Evolutionary conservation across 1,284 basidiomycete genomes (phyloP).

Genomic region (Phylloporus sp.): DNA sequence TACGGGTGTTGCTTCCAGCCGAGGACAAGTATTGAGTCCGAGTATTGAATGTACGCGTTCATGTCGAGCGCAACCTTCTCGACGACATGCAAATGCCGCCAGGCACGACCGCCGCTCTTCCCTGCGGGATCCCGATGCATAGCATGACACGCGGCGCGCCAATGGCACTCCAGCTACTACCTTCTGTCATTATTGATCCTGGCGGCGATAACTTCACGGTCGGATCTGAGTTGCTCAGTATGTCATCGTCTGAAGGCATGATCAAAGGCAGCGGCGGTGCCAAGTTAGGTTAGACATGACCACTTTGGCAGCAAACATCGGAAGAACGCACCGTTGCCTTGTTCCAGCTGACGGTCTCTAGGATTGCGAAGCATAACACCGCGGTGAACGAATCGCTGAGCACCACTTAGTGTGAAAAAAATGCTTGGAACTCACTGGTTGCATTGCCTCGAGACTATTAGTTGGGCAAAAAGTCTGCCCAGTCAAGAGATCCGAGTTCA

Average conservation of each 20-base stretch:
- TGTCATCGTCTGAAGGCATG: neutral
- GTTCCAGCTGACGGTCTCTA: neutral
- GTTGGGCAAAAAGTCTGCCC: neutral
- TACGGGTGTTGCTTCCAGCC: neutral
- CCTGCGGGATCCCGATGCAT: slow-evolving; percentile 5
- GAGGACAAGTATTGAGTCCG: slow-evolving; percentile 3
- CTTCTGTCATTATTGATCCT: neutral
- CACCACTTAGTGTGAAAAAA: neutral
- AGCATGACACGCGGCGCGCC: neutral
- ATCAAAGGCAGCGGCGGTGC: neutral
- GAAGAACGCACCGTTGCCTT: neutral
- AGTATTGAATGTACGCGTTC: neutral
- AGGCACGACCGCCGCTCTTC: neutral
- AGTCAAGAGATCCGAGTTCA: neutral
- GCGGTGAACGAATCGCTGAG: neutral
- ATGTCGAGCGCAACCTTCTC: neutral
- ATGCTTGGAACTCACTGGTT: neutral
- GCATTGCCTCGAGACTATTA: neutral
- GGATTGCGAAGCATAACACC: neutral
- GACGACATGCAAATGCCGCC: neutral
- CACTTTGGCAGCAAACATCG: neutral
- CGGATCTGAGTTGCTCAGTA: neutral
- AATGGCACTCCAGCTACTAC: neutral
- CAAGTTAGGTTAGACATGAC: too few species aligned
- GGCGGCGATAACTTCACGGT: neutral